Conservation (phyloP, 805 yeast species). For the Kregervanrija delftensis region DNA sequence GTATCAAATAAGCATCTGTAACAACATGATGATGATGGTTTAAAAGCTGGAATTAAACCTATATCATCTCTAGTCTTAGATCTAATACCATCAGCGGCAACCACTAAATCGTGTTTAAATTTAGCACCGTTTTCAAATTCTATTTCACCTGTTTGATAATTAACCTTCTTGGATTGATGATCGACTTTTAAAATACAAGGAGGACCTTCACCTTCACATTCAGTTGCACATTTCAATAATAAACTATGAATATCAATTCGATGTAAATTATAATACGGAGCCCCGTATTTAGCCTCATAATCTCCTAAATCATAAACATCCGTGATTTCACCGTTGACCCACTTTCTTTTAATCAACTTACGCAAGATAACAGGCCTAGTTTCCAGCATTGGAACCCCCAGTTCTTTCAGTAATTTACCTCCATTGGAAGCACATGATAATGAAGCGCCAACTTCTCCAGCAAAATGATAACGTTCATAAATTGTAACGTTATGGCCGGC, state of each 20-base stretch:
- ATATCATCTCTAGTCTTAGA: slow-evolving; percentile 18
- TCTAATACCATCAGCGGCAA: slow-evolving; percentile 29
- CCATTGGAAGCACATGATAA: slow-evolving; percentile 28
- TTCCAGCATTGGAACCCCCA: slow-evolving; percentile 21
- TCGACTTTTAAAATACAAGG: slow-evolving; percentile 20
- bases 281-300: slow-evolving; percentile 22
- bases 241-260: slow-evolving; percentile 22
- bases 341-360: slow-evolving; percentile 19
- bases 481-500: slow-evolving; percentile 23
- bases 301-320: slow-evolving; percentile 24
- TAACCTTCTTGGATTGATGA: slow-evolving; percentile 17
- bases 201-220: slow-evolving; percentile 17
- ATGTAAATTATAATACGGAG: slow-evolving; percentile 25
- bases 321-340: slow-evolving; percentile 19
- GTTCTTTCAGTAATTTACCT: slow-evolving; percentile 21
- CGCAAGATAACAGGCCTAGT: slow-evolving; percentile 22
- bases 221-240: slow-evolving; percentile 16
- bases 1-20: slow-evolving; percentile 22
- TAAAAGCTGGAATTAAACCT: slow-evolving; percentile 16
- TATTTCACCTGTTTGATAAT: slow-evolving; percentile 20
- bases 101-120: slow-evolving; percentile 21
- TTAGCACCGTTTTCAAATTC: slow-evolving; percentile 22
- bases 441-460: slow-evolving; percentile 28
- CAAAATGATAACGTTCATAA: slow-evolving; percentile 24
- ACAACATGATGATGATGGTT: slow-evolving; percentile 19